Conservation (phyloP, 371 early-diverging fungal species). For the Racocetra persica region DNA sequence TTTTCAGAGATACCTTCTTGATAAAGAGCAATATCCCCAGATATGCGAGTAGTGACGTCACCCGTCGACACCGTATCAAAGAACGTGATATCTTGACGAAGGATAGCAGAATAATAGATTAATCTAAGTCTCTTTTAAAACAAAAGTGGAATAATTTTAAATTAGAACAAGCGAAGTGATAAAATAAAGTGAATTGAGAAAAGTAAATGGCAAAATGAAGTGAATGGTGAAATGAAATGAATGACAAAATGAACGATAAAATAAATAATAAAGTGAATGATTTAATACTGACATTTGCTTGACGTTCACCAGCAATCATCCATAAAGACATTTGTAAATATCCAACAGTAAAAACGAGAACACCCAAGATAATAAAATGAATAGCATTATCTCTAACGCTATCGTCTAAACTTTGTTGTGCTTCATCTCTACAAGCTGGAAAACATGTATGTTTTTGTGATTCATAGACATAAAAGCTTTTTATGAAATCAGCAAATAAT, state of each 20-base stretch:
- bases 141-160: slow-evolving; percentile 40
- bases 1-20: slow-evolving; percentile 92
- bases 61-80: slow-evolving; percentile 49
- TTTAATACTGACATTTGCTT: slow-evolving; percentile 45
- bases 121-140: slow-evolving; percentile 45
- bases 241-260: too few species aligned
- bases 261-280: background rate
- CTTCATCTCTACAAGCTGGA: background rate
- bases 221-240: too few species aligned
- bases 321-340: slow-evolving; percentile 55
- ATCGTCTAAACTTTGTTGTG: background rate
- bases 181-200: slow-evolving; percentile 54
- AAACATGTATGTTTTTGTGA: background rate
- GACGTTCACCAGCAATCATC: slow-evolving; percentile 60
- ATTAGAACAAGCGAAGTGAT: background rate
- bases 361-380: slow-evolving; percentile 62
- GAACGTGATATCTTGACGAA: slow-evolving; percentile 54
- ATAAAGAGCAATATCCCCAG: slow-evolving; percentile 53
- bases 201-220: too few species aligned
- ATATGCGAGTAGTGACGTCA: slow-evolving; percentile 27
- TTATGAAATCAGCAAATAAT: slow-evolving; percentile 16
- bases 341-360: slow-evolving; percentile 56
- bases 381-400: slow-evolving; percentile 1
- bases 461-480: background rate
- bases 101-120: slow-evolving; percentile 18